Conservation (phyloP, 148 eudicot species). For the Suaeda aralocaspica region DNA sequence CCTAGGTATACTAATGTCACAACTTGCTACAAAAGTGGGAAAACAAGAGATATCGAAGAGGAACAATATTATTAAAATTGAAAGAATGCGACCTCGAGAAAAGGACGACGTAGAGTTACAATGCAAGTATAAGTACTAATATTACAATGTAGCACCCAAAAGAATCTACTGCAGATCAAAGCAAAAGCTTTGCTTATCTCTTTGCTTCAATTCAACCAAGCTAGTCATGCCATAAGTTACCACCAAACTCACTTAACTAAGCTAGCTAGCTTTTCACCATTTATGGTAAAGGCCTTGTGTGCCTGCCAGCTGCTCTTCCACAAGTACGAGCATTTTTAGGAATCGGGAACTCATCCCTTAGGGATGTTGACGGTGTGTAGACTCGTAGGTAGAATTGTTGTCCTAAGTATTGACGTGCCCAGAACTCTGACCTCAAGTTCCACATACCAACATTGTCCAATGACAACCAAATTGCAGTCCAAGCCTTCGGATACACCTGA, state of each 20-base stretch:
- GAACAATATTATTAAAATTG: constrained; percentile 8
- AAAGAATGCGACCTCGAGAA: constrained; percentile 81
- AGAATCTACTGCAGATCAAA: constrained; percentile 30
- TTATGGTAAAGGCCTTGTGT: constrained; percentile 50
- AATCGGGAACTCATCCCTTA: constrained; percentile 82
- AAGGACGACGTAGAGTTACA: constrained; percentile 41
- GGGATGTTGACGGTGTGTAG: constrained; percentile 65
- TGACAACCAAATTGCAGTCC: constrained; percentile 78
- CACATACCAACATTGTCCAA: constrained; percentile 98
- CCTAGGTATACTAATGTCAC: no score
- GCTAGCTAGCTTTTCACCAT: constrained; percentile 18
- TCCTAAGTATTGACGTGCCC: constrained; percentile 94
- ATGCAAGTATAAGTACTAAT: constrained; percentile 14
- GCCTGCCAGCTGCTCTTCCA: constrained; percentile 76
- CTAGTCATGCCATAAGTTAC: constrained; percentile 19
- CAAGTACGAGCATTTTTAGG: constrained; percentile 88
- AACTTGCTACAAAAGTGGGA: not conserved
- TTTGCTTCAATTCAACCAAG: constrained; percentile 10
- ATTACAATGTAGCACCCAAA: constrained; percentile 35
- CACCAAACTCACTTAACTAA: not conserved
- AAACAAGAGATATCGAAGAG: not conserved
- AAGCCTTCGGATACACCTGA: constrained; percentile 90
- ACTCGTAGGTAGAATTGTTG: constrained; percentile 83
- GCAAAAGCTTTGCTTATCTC: constrained; percentile 19
- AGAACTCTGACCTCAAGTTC: constrained; percentile 84